These are phyloP conservation scores for Imleria badia DNA, from an alignment of 768 basidiomycete species.

Conservation along the genomic window DNA sequence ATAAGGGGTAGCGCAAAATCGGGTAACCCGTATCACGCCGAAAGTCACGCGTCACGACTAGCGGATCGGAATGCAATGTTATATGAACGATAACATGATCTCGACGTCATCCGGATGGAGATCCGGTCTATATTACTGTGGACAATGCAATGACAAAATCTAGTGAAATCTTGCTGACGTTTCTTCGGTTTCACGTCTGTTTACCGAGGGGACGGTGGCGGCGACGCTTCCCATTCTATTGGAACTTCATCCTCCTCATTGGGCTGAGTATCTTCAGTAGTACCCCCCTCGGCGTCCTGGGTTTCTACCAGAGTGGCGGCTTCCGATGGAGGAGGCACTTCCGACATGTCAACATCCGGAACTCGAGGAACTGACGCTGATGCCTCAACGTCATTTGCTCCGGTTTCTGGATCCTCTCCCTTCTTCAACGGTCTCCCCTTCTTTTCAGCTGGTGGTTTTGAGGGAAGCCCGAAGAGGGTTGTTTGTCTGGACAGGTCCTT, in stretches of 20 bases:
- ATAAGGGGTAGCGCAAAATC: too few relatives aligned
- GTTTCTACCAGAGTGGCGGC: slow-evolving; percentile 20
- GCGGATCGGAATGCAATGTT: too few relatives aligned
- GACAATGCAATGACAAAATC: background rate
- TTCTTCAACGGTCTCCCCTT: slow-evolving; percentile 30
- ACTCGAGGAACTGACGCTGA: slow-evolving; percentile 5
- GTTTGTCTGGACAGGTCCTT: slow-evolving; percentile 48
- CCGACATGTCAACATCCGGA: slow-evolving; percentile 23
- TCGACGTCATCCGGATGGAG: too few relatives aligned
- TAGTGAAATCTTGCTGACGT: background rate
- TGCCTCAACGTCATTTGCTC: slow-evolving; percentile 1
- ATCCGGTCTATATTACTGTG: background rate
- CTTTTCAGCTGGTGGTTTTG: slow-evolving; percentile 33
- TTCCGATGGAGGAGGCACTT: slow-evolving; percentile 14
- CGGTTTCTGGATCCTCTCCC: slow-evolving; percentile 7
- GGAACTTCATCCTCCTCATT: slow-evolving; percentile 29
- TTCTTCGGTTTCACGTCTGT: too few relatives aligned
- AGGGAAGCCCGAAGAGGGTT: slow-evolving; percentile 57
- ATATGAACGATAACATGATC: too few relatives aligned
- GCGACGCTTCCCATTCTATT: slow-evolving; percentile 34
- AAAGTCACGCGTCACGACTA: too few relatives aligned
- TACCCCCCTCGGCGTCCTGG: slow-evolving; percentile 7
- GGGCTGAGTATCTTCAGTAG: slow-evolving; percentile 25
- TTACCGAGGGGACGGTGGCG: slow-evolving; percentile 21
- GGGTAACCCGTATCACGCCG: too few relatives aligned